Base-by-base conservation (phyloP, 345 rosid species). In the Ceriops zippeliana region DNA sequence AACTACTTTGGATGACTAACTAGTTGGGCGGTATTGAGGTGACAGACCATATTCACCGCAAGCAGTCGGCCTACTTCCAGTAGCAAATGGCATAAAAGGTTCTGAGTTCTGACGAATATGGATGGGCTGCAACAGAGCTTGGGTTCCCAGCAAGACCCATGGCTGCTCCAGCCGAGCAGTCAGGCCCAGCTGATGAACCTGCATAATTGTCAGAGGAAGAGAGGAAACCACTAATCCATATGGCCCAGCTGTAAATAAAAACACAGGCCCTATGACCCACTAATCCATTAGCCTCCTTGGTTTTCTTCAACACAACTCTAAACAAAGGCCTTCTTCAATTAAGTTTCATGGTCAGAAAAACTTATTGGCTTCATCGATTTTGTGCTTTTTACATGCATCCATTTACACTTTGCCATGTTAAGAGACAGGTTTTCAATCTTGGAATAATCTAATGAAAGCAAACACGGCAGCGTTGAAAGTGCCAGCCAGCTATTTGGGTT, bases 21-120 rank as follows among this genome's bases (percentile, higher is more conserved):
- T 22, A 22, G 24, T 22, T 22, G 24, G 83, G 61, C 79, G 81
- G 72, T 76, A 80, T 37, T 78, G 87, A 66, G 81, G 76, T 32
- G 86, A 85, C 73, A 79, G 65, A 72, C 76, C 67, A 63, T 80
- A 80, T 62, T 77, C 84, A 72, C 74, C 80, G 49, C 73, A 83
- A 58, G 82, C 75, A 81, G 71, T 67, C 63, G 79, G 77, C 57
- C 82, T 71, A 58, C 80, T 80, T 66, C 80, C 81, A 76, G 70
- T 77, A 52, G 75, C 64, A 37, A 88, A 51, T 5, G 80, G 65
- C 59, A 70, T 30, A 63, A 72, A 76, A 19, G 74, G 42, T 63
- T 73, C 81, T 24, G 78, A 35, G 42, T 63, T 73, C 81, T 24
- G 78, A 35, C 58, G 76, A 47, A 53, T 79, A 78, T 37, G 70